A percentile compares a stretch with the other conserved stretches of the same genome.
These are phyloP conservation scores for Parietichytrium sp. DNA, from an alignment of 108 stramenopile genomes.

Conservation along the genomic window DNA sequence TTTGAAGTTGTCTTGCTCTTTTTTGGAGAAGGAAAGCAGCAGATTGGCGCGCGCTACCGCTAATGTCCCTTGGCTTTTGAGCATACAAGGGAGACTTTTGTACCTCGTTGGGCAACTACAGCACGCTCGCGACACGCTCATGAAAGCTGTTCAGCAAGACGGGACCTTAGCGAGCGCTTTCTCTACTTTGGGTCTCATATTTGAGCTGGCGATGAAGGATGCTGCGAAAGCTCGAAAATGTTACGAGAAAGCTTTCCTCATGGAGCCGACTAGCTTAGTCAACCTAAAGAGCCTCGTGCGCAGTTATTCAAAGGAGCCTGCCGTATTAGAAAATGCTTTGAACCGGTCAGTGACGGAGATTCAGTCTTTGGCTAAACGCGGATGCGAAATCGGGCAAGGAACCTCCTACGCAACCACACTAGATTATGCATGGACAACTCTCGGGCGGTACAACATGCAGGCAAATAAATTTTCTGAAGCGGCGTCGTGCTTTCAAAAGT, in stretches of 20 bases:
- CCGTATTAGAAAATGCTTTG: not conserved
- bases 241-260: not conserved
- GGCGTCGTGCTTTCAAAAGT: not conserved
- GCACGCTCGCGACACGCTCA: not conserved
- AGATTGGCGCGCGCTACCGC: not conserved
- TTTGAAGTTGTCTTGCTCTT: too few relatives aligned
- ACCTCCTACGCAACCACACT: not conserved
- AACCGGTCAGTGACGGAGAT: not conserved
- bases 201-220: not conserved
- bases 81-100: not conserved
- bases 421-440: not conserved
- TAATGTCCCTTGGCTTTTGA: not conserved
- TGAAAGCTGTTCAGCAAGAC: conserved; percentile 26
- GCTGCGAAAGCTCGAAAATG: not conserved
- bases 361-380: not conserved
- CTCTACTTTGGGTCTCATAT: not conserved
- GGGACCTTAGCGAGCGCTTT: not conserved
- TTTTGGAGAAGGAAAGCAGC: conserved; percentile 4
- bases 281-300: not conserved
- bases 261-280: not conserved
- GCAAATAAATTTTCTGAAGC: not conserved
- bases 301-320: not conserved
- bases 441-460: not conserved
- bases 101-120: not conserved
- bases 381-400: not conserved